Base-by-base conservation (phyloP, 2,329 filamentous ascomycete genomes). In the Aspergillus phoenicis region DNA sequence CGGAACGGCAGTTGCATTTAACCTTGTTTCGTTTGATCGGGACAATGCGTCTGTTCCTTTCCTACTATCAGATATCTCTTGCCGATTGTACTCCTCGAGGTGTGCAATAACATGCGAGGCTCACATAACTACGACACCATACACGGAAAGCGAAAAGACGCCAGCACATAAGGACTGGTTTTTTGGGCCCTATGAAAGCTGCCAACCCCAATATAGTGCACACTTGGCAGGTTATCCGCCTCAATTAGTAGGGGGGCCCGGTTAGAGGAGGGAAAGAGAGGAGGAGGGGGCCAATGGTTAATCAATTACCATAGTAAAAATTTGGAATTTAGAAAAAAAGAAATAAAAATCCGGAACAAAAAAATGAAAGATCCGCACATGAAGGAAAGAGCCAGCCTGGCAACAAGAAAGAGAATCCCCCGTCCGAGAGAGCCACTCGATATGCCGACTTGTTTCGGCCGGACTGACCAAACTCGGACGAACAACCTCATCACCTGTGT, bases 1-100 rank as follows among this genome's bases (percentile, higher is more conserved):
- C 64, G 65, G 65, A 52, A 63, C 65, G 65, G 65, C 65, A 67
- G 15, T 66, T 67, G 62, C 54, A 57, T 58, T 62, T 66, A 67
- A 67, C 65, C 62, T 67, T 67, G 61, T 63, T 62, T 62, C 48
- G 53, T 58, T 55, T 62, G 57, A 57, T 55, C 57, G 48, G 38
- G 56, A 60, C 52, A 56, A 48, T 58, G 48, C 53, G 41, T 62
- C 52, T 57, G 49, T 53, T 13, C 41, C 26, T 43, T 43, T 61
- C 63, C 57, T 58, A 54, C 45, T 49, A 36, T 8, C 10, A 28
- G 5, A 1, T 30, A 57, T 62, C 59, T 60, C 55, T n/a, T 54
- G 55, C 52, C 20, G 22, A 20, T 51, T 28, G 41, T 20, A 11
- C 15, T 22, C 22, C 22, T 28, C 51, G n/a, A 11, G 36, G 33